Evolutionary conservation across 805 yeast genomes (phyloP).

Genomic region (Teunomyces gatunensis): DNA sequence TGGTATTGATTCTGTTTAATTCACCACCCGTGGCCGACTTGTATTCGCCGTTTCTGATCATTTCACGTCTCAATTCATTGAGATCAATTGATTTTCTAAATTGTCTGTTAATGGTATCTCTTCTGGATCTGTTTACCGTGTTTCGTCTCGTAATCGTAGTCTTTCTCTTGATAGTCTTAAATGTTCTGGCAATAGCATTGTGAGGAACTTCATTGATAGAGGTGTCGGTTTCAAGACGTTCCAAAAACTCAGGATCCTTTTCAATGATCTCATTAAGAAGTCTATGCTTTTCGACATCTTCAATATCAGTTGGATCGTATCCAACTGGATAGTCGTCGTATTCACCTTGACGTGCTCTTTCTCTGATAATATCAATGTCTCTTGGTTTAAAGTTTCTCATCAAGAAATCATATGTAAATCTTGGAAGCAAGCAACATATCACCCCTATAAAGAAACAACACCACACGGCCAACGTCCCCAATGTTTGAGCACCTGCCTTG

Average conservation of each 20-base stretch:
- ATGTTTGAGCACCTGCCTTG: constrained; percentile 62
- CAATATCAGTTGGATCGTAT: constrained; percentile 80
- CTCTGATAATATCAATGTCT: constrained; percentile 73
- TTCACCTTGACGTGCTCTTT: constrained; percentile 65
- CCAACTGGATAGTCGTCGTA: constrained; percentile 61
- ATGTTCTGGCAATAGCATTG: constrained; percentile 24
- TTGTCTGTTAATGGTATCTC: constrained; percentile 21
- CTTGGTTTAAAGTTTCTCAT: constrained; percentile 55
- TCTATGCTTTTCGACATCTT: constrained; percentile 40
- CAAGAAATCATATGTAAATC: constrained; percentile 58
- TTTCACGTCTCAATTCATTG: constrained; percentile 34
- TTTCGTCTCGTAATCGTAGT: constrained; percentile 26
- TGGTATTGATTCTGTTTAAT: constrained; percentile 40
- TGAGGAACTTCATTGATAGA: constrained; percentile 3
- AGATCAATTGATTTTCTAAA: constrained; percentile 34
- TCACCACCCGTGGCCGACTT: constrained; percentile 33
- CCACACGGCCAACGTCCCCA: constrained; percentile 66
- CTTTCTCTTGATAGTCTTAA: constrained; percentile 34
- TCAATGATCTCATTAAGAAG: constrained; percentile 30
- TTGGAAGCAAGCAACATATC: constrained; percentile 61
- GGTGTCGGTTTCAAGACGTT: constrained; percentile 29
- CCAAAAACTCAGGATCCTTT: constrained; percentile 33
- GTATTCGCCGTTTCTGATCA: constrained; percentile 39
- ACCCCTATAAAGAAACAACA: constrained; percentile 65
- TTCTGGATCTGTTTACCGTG: constrained; percentile 16